A percentile compares a stretch with the other conserved stretches of the same genome.
Evolutionary conservation across 768 basidiomycete species (phyloP).

Genomic region (Pleurotus pulmonarius): DNA sequence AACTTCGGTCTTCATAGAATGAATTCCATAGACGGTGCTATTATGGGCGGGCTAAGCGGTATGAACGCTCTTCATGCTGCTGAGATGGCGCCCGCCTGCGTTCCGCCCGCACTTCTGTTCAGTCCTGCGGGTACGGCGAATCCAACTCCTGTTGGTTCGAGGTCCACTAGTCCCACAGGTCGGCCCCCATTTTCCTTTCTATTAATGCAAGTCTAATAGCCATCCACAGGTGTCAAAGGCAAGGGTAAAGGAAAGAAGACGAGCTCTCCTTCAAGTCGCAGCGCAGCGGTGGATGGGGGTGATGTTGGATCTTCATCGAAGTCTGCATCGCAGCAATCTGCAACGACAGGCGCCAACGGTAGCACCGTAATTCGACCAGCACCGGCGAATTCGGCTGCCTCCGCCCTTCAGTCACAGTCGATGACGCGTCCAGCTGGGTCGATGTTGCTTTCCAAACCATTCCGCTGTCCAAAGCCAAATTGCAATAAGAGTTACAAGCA

Average conservation of each 20-base stretch:
- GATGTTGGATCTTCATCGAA: not conserved
- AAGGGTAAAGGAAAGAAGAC: slow-evolving; percentile 7
- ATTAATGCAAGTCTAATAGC: too few relatives aligned
- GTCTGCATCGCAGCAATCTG: not conserved
- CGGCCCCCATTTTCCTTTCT: not conserved
- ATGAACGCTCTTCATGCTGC: not conserved
- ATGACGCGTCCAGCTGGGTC: slow-evolving; percentile 44
- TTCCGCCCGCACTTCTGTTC: slow-evolving; percentile 66
- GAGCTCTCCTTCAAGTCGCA: not conserved
- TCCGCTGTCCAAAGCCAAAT: slow-evolving; percentile 90
- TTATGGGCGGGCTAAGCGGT: not conserved
- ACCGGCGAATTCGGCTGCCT: slow-evolving; percentile 14
- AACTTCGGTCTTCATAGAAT: not conserved
- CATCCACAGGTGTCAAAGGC: not conserved
- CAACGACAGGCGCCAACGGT: not conserved
- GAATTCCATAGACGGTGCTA: slow-evolving; percentile 3
- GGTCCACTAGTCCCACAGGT: slow-evolving; percentile 26
- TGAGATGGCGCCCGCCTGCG: slow-evolving; percentile 32
- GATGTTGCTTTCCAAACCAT: slow-evolving; percentile 77
- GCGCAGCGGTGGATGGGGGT: not conserved
- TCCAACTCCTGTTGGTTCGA: slow-evolving; percentile 29
- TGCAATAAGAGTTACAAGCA: slow-evolving; percentile 98
- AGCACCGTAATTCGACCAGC: slow-evolving; percentile 8
- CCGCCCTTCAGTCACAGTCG: slow-evolving; percentile 11
- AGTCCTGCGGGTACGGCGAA: slow-evolving; percentile 5